A percentile compares a stretch with the other conserved stretches of the same genome.
Conservation (phyloP, 1,284 basidiomycete genomes). For the Apiotrichum laibachii region DNA sequence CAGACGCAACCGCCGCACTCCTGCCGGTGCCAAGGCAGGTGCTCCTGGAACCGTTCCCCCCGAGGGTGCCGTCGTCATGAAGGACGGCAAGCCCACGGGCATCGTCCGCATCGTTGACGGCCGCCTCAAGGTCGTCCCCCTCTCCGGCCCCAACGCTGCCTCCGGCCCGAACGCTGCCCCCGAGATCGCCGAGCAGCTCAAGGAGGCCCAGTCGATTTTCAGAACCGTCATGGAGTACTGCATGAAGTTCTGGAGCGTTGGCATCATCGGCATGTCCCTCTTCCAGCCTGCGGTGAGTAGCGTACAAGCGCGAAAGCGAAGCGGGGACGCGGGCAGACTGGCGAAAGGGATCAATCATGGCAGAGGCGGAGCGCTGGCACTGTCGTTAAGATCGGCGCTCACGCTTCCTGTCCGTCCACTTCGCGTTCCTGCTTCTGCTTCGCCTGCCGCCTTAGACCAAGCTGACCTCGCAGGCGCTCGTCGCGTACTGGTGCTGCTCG, state of each 20-base stretch:
- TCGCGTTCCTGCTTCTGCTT: too few species aligned
- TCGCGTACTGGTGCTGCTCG: conserved; percentile 56
- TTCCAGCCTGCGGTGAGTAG: conserved; percentile 2
- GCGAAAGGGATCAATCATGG: too few species aligned
- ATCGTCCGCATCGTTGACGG: neutral
- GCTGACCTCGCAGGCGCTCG: conserved; percentile 48
- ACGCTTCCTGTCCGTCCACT: too few species aligned
- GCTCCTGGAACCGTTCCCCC: too few species aligned
- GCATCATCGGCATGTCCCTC: neutral
- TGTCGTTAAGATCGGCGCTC: too few species aligned
- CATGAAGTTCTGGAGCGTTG: neutral
- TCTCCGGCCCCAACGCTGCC: neutral
- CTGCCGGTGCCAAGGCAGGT: neutral
- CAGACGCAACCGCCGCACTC: neutral
- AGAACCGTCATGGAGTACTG: neutral
- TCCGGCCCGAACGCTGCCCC: neutral
- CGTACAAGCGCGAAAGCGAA: too few species aligned
- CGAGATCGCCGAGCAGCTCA: neutral
- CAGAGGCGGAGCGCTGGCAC: too few species aligned
- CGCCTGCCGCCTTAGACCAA: too few species aligned
- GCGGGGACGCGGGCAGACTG: too few species aligned
- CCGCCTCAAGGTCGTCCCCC: neutral
- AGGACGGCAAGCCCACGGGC: neutral
- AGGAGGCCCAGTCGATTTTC: neutral
- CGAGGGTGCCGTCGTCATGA: neutral